Percentiles rank a stretch among this genome's conserved stretches.
These are phyloP conservation scores for Helicocarpus griseus DNA, from an alignment of 2,329 filamentous ascomycete genomes.

Conservation along the genomic window DNA sequence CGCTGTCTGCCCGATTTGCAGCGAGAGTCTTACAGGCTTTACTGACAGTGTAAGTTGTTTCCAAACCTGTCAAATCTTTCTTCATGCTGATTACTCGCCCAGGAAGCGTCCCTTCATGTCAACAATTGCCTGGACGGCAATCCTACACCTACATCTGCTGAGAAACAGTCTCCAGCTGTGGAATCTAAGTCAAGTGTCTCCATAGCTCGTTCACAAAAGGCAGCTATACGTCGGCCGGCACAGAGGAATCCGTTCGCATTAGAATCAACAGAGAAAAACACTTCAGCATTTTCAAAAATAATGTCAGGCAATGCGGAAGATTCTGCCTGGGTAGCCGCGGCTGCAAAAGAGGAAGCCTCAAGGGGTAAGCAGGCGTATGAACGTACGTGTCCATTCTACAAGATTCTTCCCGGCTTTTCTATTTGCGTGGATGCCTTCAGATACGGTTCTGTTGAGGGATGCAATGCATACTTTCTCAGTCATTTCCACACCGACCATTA, in stretches of 20 bases:
- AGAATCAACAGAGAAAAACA: constrained; percentile 23
- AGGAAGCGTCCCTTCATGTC: constrained; percentile 73
- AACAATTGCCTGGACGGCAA: constrained; percentile 87
- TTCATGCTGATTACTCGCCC: constrained; percentile 23
- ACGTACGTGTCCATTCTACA: constrained; percentile 94
- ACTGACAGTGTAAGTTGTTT: constrained; percentile 27
- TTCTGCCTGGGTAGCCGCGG: constrained; percentile 78
- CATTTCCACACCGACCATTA: constrained; percentile 99
- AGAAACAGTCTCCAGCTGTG: constrained; percentile 11
- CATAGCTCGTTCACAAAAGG: constrained; percentile 54
- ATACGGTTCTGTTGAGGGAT: constrained; percentile 86
- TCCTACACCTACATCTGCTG: constrained; percentile 42
- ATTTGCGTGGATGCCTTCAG: constrained; percentile 95
- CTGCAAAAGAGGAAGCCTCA: constrained; percentile 65
- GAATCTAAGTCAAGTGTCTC: constrained; percentile 12
- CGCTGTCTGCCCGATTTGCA: constrained; percentile 67
- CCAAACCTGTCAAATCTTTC: background rate
- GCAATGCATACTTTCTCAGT: constrained; percentile 89
- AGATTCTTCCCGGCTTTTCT: constrained; percentile 85
- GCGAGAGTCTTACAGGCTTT: constrained; percentile 50
- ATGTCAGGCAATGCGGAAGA: constrained; percentile 92
- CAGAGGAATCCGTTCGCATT: constrained; percentile 69
- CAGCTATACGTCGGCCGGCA: constrained; percentile 63
- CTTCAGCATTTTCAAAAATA: constrained; percentile 79
- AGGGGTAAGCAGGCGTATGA: constrained; percentile 79